Evolutionary conservation across 345 rosid species (phyloP).

Genomic region (Gynandropsis gynandra): DNA sequence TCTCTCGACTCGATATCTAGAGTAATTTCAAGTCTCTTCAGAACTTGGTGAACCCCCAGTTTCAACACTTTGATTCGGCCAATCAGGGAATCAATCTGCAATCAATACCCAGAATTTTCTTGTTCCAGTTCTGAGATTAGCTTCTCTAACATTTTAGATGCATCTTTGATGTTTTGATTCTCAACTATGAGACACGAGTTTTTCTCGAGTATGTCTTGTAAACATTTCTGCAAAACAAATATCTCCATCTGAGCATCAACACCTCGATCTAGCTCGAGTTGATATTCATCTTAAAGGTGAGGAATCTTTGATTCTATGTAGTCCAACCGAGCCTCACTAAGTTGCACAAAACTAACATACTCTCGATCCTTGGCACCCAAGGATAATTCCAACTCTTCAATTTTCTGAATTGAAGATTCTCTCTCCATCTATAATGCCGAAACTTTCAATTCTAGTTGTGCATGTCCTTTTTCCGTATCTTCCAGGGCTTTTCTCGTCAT

Average conservation of each 20-base stretch:
- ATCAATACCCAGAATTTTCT: constrained; percentile 45
- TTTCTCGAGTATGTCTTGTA: too few species aligned
- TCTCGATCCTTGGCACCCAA: too few species aligned
- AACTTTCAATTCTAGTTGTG: too few species aligned
- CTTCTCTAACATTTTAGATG: constrained; percentile 50
- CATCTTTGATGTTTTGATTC: constrained; percentile 45
- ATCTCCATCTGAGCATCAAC: constrained; percentile 46
- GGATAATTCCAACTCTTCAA: too few species aligned
- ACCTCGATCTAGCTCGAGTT: constrained; percentile 59
- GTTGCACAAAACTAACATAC: too few species aligned
- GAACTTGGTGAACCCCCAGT: constrained; percentile 43
- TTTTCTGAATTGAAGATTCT: too few species aligned
- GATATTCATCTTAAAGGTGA: constrained; percentile 53
- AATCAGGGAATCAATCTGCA: constrained; percentile 44
- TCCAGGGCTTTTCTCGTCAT: constrained; percentile 37
- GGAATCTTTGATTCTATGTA: constrained; percentile 49
- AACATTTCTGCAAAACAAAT: too few species aligned
- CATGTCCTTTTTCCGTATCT: too few species aligned
- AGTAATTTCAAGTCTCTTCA: constrained; percentile 41
- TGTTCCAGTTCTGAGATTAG: too few species aligned
- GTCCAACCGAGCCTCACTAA: too few species aligned
- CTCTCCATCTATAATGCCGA: too few species aligned
- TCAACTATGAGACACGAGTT: constrained; percentile 45
- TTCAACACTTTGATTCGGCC: constrained; percentile 46
- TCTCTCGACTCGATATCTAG: constrained; percentile 27